Evolutionary conservation across 73 alveolate species (phyloP), one percentile per base, ranked within the genome.

Genomic region (Paramecium sonneborni): DNA sequence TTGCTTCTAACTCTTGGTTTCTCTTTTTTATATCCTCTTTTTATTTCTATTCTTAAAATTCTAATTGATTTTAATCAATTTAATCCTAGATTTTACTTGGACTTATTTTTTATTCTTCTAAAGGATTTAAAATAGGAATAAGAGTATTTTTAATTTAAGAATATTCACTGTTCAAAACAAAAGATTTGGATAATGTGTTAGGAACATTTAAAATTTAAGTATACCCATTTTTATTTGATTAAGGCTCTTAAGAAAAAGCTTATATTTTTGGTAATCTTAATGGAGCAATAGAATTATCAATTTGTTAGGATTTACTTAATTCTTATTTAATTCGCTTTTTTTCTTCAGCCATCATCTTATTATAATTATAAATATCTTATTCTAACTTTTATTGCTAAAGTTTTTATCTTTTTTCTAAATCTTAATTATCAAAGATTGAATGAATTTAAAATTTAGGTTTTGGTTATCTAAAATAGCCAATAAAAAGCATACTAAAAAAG

Each of bases 321-420:
- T 62, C 44, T 32, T n/a, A n/a, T n/a, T 62, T 62, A 24, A 26
- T 12, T 30, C 84, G 18, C 44, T 62, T 62, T 32, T 26, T 62
- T 2, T 62, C 39, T 30, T 62, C 84, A 12, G 84, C 84, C 18
- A 62, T n/a, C 84, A 62, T 62, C 84, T 32, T 62, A 62, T 62
- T 62, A 32, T 62, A 62, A 62, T 62, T 62, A 32, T 32, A 62
- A 6, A 62, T 62, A 32, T 62, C 84, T 26, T 62, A 32, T 62
- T 62, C 84, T 9, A 62, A 62, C 48, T 30, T 62, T 3, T 9
- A 32, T 32, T 62, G 46, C 24, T 62, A 5, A 2, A 62, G 44
- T 12, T 62, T 62, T 62, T 62, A 28, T 62, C 84, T 62, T 32
- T 62, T 62, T n/a, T 62, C 48, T 32, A 62, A 32, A 32, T 62